Percentiles rank a stretch among this genome's conserved stretches.
phyloP scores from a whole-genome alignment of 2,329 filamentous ascomycete genomes.

The Sphaerulina musiva region DNA sequence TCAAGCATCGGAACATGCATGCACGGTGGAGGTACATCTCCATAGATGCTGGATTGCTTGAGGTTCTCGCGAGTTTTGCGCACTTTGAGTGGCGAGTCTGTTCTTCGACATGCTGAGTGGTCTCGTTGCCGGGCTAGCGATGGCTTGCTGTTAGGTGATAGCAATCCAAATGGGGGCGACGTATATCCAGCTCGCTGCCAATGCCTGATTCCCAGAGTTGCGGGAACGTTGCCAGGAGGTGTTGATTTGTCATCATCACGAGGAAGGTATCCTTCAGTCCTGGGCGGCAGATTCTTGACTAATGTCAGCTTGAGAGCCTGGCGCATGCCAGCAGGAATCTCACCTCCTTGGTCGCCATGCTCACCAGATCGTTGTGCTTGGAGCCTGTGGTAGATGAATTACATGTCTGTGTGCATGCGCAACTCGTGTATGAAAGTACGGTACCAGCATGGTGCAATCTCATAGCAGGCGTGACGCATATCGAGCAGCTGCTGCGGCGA shows the following conservation, averaged over 20 bases:
- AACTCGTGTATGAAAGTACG: background rate
- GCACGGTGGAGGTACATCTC: slow-evolving; percentile 27
- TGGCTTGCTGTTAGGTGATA: slow-evolving; percentile 30
- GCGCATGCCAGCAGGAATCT: background rate
- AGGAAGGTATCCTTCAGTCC: slow-evolving; percentile 3
- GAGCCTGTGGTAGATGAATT: background rate
- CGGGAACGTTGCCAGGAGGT: slow-evolving; percentile 14
- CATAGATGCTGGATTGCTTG: slow-evolving; percentile 19
- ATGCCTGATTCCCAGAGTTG: slow-evolving; percentile 17
- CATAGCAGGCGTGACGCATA: background rate
- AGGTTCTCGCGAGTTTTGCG: slow-evolving; percentile 35
- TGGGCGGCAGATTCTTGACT: slow-evolving; percentile 24
- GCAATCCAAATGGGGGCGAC: slow-evolving; percentile 19
- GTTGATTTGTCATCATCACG: slow-evolving; percentile 13
- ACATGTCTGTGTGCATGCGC: background rate
- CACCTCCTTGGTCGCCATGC: slow-evolving; percentile 30
- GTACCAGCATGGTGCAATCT: background rate
- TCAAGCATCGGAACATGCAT: slow-evolving; percentile 10
- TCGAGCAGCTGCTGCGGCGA: background rate
- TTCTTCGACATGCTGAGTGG: slow-evolving; percentile 28
- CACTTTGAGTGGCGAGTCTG: slow-evolving; percentile 31
- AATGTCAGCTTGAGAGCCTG: slow-evolving; percentile 1
- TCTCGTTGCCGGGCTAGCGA: slow-evolving; percentile 28
- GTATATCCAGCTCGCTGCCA: slow-evolving; percentile 19
- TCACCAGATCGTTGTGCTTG: background rate